These are phyloP conservation scores for Backusella tuberculispora DNA, from an alignment of 192 early-diverging fungal species.

Conservation along the genomic window DNA sequence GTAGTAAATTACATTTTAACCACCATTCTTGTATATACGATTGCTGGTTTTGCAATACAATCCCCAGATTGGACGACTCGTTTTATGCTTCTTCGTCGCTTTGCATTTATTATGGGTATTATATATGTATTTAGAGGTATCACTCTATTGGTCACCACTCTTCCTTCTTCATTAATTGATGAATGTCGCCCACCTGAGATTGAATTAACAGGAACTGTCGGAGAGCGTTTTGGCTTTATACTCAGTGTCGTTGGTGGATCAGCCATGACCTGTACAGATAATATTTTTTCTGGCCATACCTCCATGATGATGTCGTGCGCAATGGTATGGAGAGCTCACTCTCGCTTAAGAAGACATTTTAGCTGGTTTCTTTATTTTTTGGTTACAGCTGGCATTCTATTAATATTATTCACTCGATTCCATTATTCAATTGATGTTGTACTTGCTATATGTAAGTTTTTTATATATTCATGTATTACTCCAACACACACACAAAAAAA, in stretches of 20 bases:
- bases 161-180: conserved; percentile 50
- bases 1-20: conserved; percentile 59
- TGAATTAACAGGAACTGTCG: conserved; percentile 41
- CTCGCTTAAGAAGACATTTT: conserved; percentile 48
- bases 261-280: conserved; percentile 61
- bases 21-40: conserved; percentile 45
- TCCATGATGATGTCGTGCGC: conserved; percentile 56
- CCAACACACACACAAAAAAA: neutral
- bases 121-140: conserved; percentile 60
- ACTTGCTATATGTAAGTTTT: conserved; percentile 44
- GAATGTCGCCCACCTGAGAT: conserved; percentile 45
- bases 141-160: conserved; percentile 58
- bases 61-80: conserved; percentile 55
- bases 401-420: conserved; percentile 57
- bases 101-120: conserved; percentile 55
- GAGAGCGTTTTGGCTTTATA: conserved; percentile 49
- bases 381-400: conserved; percentile 45
- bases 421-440: conserved; percentile 69
- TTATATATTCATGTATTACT: neutral
- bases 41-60: conserved; percentile 45
- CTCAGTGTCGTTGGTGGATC: conserved; percentile 52
- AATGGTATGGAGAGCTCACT: conserved; percentile 58
- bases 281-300: conserved; percentile 69
- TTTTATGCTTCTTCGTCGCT: conserved; percentile 55
- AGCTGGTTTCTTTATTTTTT: conserved; percentile 46